Evolutionary conservation across 306 rosid genomes (phyloP).

Genomic region (Luffa aegyptiaca): DNA sequence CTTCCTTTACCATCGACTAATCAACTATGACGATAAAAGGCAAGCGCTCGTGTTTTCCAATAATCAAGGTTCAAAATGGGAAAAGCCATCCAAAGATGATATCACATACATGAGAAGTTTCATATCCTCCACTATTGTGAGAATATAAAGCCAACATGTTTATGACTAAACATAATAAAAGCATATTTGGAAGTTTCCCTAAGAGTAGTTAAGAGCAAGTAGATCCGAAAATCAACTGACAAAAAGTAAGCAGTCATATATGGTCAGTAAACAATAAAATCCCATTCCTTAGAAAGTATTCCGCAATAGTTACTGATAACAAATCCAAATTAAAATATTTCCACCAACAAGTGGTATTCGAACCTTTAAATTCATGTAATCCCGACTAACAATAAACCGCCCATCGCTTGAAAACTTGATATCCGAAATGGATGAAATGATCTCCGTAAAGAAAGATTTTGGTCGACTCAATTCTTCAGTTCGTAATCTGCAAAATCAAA

Average conservation of each 20-base stretch:
- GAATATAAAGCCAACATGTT: background rate
- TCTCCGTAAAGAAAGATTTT: slow-evolving; percentile 47
- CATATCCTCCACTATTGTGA: background rate
- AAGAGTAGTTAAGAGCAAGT: background rate
- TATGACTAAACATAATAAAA: background rate
- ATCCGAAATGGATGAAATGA: slow-evolving; percentile 50
- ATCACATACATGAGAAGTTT: background rate
- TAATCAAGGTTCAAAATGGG: background rate
- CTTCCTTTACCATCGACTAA: background rate
- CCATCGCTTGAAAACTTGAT: slow-evolving; percentile 48
- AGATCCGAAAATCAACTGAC: background rate
- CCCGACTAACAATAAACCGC: slow-evolving; percentile 48
- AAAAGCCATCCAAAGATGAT: background rate
- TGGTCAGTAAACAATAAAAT: background rate
- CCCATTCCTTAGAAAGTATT: background rate
- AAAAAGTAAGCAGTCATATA: background rate
- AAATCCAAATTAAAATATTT: background rate
- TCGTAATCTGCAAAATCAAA: slow-evolving; percentile 42
- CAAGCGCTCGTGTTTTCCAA: background rate
- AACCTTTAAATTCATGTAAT: slow-evolving; percentile 67
- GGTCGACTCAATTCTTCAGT: slow-evolving; percentile 29
- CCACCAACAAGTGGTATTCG: background rate
- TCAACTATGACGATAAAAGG: background rate
- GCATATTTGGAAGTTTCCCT: too few species aligned
- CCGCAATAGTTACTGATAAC: background rate